These are phyloP conservation scores for Solanum chilense DNA, from an alignment of 257 asterid genomes.

Conservation along the genomic window DNA sequence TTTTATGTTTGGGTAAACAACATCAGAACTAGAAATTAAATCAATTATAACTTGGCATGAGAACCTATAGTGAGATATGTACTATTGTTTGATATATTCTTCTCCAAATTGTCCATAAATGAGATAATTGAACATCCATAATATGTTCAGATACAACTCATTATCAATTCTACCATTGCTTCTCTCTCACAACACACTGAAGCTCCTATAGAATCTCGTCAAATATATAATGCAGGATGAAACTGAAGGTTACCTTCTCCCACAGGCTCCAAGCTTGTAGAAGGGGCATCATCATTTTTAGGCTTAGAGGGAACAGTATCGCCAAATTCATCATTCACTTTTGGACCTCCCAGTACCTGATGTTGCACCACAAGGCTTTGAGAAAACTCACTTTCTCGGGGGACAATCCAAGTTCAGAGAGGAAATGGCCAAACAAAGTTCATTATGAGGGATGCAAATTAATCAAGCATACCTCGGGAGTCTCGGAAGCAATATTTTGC, in stretches of 20 bases:
- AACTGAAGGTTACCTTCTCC: conserved; percentile 40
- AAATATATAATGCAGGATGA: neutral
- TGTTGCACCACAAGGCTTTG: neutral
- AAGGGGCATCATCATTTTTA: conserved; percentile 25
- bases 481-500: conserved; percentile 34
- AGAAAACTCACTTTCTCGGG: neutral
- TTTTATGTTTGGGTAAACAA: neutral
- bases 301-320: conserved; percentile 73
- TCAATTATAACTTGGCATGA: neutral
- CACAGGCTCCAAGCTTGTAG: conserved; percentile 21
- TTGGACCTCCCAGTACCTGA: conserved; percentile 33
- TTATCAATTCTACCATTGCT: neutral
- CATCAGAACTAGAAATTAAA: neutral
- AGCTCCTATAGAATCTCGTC: neutral
- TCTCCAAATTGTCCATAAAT: neutral
- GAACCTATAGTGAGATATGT: neutral
- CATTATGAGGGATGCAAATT: neutral
- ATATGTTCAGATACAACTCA: neutral
- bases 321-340: conserved; percentile 40
- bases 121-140: neutral
- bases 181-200: neutral
- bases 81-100: neutral
- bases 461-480: conserved; percentile 43
- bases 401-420: neutral
- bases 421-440: neutral